phyloP scores from a whole-genome alignment of 768 basidiomycete genomes.

The Cystobasidium ongulense region DNA sequence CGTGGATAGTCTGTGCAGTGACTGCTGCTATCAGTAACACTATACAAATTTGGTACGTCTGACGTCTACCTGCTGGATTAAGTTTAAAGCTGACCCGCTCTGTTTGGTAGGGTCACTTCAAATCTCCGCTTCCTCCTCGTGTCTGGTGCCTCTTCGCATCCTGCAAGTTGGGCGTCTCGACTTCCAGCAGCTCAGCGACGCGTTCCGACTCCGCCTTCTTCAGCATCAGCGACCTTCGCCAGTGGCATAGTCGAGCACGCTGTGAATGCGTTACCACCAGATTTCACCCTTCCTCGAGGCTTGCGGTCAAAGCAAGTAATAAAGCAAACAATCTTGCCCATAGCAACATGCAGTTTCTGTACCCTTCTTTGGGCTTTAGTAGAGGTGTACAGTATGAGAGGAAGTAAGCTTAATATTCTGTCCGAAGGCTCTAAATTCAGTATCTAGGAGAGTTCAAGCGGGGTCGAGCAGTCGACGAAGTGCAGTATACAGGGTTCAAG shows the following conservation, averaged over 20 bases:
- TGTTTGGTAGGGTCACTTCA: constrained; percentile 17
- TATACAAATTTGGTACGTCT: constrained; percentile 27
- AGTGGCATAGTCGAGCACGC: not conserved
- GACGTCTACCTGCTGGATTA: not conserved
- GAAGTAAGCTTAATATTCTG: not conserved
- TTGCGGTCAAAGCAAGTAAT: constrained; percentile 27
- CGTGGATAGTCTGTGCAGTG: constrained; percentile 26
- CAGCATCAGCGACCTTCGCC: not conserved
- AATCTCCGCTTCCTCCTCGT: constrained; percentile 30
- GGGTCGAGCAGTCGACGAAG: not conserved
- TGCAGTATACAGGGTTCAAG: not conserved
- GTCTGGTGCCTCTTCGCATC: constrained; percentile 18
- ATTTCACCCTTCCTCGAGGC: constrained; percentile 18
- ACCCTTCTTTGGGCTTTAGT: constrained; percentile 25
- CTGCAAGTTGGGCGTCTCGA: constrained; percentile 14
- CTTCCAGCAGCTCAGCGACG: not conserved
- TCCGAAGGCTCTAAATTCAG: not conserved
- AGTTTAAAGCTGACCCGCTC: too few species aligned
- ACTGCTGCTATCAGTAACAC: constrained; percentile 24
- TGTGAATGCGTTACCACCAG: not conserved
- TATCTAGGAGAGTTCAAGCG: not conserved
- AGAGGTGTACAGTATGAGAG: constrained; percentile 12
- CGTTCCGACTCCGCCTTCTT: not conserved
- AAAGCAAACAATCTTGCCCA: constrained; percentile 23
- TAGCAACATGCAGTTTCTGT: constrained; percentile 24